phyloP scores from a whole-genome alignment of 306 rosid genomes.

The Chamaecrista fasciculata region DNA sequence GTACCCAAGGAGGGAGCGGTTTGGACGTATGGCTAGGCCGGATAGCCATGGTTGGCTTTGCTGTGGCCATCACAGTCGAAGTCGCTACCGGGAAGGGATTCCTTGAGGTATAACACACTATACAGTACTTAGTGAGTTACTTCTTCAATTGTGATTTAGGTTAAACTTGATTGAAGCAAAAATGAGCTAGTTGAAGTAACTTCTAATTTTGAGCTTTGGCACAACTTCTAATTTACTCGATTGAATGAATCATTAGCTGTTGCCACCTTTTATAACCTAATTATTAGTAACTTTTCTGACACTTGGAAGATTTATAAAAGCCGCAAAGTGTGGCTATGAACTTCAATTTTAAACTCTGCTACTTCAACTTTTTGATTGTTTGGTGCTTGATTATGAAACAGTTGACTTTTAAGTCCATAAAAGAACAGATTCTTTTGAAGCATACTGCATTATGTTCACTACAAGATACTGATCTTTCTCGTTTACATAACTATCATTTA shows the following conservation, averaged over 20 bases:
- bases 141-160: slow-evolving; percentile 15
- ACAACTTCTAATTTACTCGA: slow-evolving; percentile 8
- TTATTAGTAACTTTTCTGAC: no score
- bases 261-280: not conserved
- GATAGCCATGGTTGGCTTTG: slow-evolving; percentile 88
- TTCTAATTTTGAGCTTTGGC: slow-evolving; percentile 10
- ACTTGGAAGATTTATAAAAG: not conserved
- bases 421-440: not conserved
- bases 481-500: not conserved
- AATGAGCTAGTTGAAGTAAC: not conserved
- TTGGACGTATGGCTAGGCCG: slow-evolving; percentile 91
- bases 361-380: no score
- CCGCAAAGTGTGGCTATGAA: not conserved
- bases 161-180: not conserved
- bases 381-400: no score
- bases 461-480: not conserved
- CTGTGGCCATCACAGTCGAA: slow-evolving; percentile 73
- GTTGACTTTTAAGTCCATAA: no score
- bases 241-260: slow-evolving; percentile 17
- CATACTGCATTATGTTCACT: slow-evolving; percentile 10
- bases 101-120: slow-evolving; percentile 60
- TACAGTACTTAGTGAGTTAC: not conserved
- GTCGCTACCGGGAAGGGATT: slow-evolving; percentile 85
- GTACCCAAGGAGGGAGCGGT: slow-evolving; percentile 50
- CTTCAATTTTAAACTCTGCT: not conserved